Conservation (phyloP, 129 eudicot genomes). For the Calendula officinalis region DNA sequence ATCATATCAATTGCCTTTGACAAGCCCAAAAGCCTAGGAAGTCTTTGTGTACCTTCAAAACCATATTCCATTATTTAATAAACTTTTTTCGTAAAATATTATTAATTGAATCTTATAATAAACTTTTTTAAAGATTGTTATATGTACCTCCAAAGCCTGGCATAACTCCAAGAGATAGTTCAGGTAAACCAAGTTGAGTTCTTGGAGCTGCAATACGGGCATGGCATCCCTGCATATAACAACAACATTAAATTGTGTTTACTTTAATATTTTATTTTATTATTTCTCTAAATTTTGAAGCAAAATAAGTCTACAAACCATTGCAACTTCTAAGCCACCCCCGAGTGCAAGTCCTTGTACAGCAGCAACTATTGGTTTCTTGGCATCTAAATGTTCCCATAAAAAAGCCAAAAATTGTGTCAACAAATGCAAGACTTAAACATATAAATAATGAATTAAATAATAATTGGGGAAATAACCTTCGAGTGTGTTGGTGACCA, state of each 20-base stretch:
- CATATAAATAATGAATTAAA: not conserved
- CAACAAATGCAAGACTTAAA: not conserved
- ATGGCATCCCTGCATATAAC: conserved; percentile 71
- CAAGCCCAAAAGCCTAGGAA: conserved; percentile 92
- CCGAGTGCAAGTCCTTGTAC: conserved; percentile 97
- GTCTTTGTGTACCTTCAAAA: conserved; percentile 85
- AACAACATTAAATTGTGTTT: not conserved
- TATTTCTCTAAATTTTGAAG: not conserved
- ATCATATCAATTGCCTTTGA: conserved; percentile 82
- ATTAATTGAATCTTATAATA: not conserved
- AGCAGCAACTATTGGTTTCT: conserved; percentile 94
- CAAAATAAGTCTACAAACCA: conserved; percentile 54
- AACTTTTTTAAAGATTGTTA: not conserved
- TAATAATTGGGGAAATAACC: conserved; percentile 37
- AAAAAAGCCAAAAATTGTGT: not conserved
- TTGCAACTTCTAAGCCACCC: conserved; percentile 89
- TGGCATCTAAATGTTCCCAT: conserved; percentile 49
- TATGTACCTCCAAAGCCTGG: conserved; percentile 90
- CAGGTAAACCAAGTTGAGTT: conserved; percentile 93
- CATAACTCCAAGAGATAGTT: conserved; percentile 86
- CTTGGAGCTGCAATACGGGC: conserved; percentile 85
- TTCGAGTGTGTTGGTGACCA: conserved; percentile 67
- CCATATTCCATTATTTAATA: conserved; percentile 2
- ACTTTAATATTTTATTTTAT: not conserved
- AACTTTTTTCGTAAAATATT: conserved; percentile 1